Percentiles rank a stretch among this genome's conserved stretches.
These are phyloP conservation scores for Umbilicus rupestris DNA, from an alignment of 164 flowering plant genomes.

Conservation along the genomic window DNA sequence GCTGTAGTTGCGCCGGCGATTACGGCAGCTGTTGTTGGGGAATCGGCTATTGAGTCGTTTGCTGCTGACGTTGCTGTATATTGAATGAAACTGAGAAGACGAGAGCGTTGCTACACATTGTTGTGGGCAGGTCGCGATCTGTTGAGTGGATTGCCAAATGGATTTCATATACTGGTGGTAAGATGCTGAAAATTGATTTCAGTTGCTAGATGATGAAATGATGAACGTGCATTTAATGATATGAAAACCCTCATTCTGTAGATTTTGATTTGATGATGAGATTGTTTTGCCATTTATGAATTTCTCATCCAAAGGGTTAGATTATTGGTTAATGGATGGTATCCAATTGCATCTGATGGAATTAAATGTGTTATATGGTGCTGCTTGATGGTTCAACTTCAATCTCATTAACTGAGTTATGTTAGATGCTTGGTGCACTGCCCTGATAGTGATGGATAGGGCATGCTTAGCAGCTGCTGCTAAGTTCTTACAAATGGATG, in stretches of 20 bases:
- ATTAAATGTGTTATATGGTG: too few relatives aligned
- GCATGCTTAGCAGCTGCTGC: too few relatives aligned
- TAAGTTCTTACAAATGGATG: too few relatives aligned
- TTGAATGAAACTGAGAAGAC: neutral
- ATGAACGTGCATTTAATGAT: neutral
- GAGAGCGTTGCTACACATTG: too few relatives aligned
- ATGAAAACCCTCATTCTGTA: neutral
- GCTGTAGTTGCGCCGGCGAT: neutral
- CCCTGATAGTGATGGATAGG: too few relatives aligned
- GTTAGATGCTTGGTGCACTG: too few relatives aligned
- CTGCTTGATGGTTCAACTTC: too few relatives aligned
- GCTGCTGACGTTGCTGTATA: neutral
- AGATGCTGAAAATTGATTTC: neutral
- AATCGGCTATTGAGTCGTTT: neutral
- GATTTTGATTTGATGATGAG: neutral
- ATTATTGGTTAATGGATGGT: neutral
- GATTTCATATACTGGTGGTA: neutral
- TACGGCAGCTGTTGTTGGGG: neutral
- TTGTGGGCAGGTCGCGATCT: neutral
- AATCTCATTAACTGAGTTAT: too few relatives aligned
- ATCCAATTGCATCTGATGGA: too few relatives aligned
- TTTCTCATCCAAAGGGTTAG: neutral
- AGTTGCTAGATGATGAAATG: neutral
- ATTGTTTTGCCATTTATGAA: neutral
- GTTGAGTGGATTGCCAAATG: neutral